These are phyloP conservation scores for Xerocomellus intermedius DNA, from an alignment of 768 basidiomycete species.

Conservation along the genomic window DNA sequence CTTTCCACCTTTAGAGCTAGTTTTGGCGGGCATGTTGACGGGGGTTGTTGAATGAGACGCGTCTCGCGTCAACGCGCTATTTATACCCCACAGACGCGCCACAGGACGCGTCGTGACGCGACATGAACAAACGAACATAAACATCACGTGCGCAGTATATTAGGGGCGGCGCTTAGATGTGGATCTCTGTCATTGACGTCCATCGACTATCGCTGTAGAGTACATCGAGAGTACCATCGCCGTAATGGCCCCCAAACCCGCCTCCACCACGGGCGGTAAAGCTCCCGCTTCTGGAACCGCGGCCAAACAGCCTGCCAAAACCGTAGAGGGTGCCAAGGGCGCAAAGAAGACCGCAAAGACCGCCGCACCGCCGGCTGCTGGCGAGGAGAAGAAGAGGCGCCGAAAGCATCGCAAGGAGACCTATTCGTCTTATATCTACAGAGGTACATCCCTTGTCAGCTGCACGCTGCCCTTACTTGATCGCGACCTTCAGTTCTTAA, in stretches of 20 bases:
- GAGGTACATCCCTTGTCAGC: conserved; percentile 47
- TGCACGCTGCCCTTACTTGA: neutral
- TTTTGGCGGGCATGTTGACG: conserved; percentile 28
- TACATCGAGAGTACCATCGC: neutral
- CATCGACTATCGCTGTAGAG: conserved; percentile 9
- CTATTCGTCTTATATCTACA: conserved; percentile 92
- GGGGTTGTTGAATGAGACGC: neutral
- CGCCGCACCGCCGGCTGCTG: conserved; percentile 53
- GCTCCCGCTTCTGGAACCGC: conserved; percentile 57
- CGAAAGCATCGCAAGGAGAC: conserved; percentile 87
- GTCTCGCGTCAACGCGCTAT: conserved; percentile 4
- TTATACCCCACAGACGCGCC: conserved; percentile 23
- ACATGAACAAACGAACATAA: conserved; percentile 29
- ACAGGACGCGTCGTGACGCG: conserved; percentile 44
- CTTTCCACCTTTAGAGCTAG: conserved; percentile 37
- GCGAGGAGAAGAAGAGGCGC: conserved; percentile 85
- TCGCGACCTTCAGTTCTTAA: conserved; percentile 65
- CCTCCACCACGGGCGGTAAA: conserved; percentile 69
- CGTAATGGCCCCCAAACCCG: conserved; percentile 57
- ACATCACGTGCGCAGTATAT: conserved; percentile 34
- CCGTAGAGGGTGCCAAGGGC: conserved; percentile 56
- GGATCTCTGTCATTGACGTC: conserved; percentile 16
- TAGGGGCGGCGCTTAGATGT: conserved; percentile 27
- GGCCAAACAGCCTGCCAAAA: conserved; percentile 64
- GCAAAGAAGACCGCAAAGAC: conserved; percentile 73